Conservation (phyloP, 441 rosid genomes). For the Isatis lusitanica region DNA sequence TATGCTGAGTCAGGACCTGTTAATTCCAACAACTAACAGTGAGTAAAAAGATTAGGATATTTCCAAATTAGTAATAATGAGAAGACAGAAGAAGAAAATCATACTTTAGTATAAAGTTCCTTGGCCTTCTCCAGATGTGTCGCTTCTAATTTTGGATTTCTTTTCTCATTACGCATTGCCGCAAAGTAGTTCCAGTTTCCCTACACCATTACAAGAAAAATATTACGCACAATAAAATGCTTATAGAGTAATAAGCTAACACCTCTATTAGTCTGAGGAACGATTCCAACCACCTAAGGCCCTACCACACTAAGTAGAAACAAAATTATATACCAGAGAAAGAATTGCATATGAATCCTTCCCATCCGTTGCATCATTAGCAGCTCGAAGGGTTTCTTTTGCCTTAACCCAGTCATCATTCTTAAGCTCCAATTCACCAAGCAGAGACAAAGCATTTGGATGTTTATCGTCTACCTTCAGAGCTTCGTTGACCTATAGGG, state of each 20-base stretch:
- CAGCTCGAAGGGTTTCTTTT: conserved; percentile 96
- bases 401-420: conserved; percentile 99
- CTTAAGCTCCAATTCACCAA: conserved; percentile 98
- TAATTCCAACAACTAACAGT: conserved; percentile 14
- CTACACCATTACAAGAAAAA: conserved; percentile 47
- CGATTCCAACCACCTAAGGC: conserved; percentile 13
- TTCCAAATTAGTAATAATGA: not conserved
- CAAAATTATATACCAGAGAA: conserved; percentile 67
- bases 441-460: conserved; percentile 93
- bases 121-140: conserved; percentile 98
- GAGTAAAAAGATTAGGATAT: conserved; percentile 9
- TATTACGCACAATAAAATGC: conserved; percentile 7
- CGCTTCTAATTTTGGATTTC: conserved; percentile 97
- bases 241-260: conserved; percentile 6
- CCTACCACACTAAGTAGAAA: conserved; percentile 7
- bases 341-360: conserved; percentile 95
- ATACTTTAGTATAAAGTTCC: conserved; percentile 91
- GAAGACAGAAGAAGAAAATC: conserved; percentile 32
- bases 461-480: conserved; percentile 86
- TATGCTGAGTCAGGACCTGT: conserved; percentile 92
- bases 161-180: conserved; percentile 98
- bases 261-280: not conserved
- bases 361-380: conserved; percentile 94
- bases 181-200: conserved; percentile 99
- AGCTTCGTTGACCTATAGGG: conserved; percentile 80